Base-by-base conservation (phyloP, 306 rosid species). In the Purshia tridentata region DNA sequence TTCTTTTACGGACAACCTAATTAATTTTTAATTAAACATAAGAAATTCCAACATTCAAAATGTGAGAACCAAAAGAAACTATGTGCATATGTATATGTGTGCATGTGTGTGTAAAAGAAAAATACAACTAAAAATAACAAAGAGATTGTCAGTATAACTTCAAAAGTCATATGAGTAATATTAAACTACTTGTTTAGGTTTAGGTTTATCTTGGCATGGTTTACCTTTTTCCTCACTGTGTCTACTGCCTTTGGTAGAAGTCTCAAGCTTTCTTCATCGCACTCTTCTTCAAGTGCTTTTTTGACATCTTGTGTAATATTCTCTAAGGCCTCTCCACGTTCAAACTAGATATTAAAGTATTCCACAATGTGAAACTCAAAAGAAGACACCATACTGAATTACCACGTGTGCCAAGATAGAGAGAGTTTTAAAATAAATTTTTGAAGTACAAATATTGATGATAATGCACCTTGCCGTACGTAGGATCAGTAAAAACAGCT, bases 291-390 rank as follows among this genome's bases (percentile, higher is more conserved):
- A 62, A 94, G 86, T 69, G 75, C 86, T 78, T 69, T 89, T 86
- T 65, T 88, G 42, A 91, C 98, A 77, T 89, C 96, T 81, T 88
- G 88, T 18, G 89, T 23, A 76, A 94, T 94, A 66, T 88, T 88
- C 4, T 94, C 97, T 69, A 94, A 81, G 67, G 97, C 98, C 84
- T 89, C 90, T 65, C 98, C 98, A 52, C 97, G 98, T 83, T 91
- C 96, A 86, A 91, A 91, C 98, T 94, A 76, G 18, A 83, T 48
- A 52, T 68, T 57, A 83, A 72, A 49, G 68, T 70, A 64, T 16
- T 55, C 66, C 80, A 61, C 57, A 78, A 53, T 8, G 70, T 41
- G 49, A 45, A 49, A 72, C 48, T 45, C 14, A 67, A 67, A 70
- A 72, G 18, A 48, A 72, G 35, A 61, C 49, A 62, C 22, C 57